These are phyloP conservation scores for Heteromeles arbutifolia DNA, from an alignment of 306 rosid genomes.

Conservation along the genomic window DNA sequence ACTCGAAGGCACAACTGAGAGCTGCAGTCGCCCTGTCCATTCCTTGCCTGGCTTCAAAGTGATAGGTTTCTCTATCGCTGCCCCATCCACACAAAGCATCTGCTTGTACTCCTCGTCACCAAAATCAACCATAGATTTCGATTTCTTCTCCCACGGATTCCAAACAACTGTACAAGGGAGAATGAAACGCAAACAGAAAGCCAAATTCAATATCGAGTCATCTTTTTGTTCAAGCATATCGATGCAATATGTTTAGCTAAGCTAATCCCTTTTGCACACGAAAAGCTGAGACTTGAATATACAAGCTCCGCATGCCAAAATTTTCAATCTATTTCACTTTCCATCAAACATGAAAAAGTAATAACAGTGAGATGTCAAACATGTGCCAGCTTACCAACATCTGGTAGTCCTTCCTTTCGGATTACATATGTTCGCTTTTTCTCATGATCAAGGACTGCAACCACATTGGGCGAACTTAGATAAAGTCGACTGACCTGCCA, in stretches of 20 bases:
- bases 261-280: background rate
- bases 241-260: background rate
- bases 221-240: background rate
- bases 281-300: too few relatives aligned
- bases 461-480: slow-evolving; percentile 60
- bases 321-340: background rate
- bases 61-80: slow-evolving; percentile 69
- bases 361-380: background rate
- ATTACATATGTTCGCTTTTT: slow-evolving; percentile 71
- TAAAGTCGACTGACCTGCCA: slow-evolving; percentile 89
- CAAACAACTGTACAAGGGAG: slow-evolving; percentile 50
- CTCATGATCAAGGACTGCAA: slow-evolving; percentile 88
- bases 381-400: slow-evolving; percentile 60
- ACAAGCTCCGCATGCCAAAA: background rate
- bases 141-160: slow-evolving; percentile 98
- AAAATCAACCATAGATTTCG: slow-evolving; percentile 70
- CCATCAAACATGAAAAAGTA: too few relatives aligned
- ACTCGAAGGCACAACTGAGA: slow-evolving; percentile 73
- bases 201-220: background rate
- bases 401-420: slow-evolving; percentile 93
- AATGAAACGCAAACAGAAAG: background rate
- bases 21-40: slow-evolving; percentile 83
- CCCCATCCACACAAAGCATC: slow-evolving; percentile 90
- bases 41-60: slow-evolving; percentile 89
- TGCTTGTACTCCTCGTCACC: slow-evolving; percentile 91